Evolutionary conservation across 805 yeast genomes (phyloP).

Genomic region (Wickerhamiella domercqiae): DNA sequence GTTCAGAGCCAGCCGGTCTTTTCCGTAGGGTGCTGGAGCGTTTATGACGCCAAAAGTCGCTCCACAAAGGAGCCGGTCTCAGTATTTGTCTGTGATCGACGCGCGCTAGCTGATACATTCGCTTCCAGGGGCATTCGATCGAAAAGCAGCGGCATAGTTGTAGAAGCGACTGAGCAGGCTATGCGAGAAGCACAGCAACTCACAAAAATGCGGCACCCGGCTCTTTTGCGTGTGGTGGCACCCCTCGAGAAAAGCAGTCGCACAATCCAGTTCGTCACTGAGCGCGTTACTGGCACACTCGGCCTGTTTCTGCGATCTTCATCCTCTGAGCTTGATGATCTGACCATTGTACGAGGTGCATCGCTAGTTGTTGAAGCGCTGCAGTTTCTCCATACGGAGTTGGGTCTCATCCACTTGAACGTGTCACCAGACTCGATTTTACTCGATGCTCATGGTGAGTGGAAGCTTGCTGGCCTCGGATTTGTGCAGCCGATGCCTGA

Average conservation of each 20-base stretch:
- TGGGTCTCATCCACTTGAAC: slow-evolving; percentile 61
- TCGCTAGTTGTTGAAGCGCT: slow-evolving; percentile 64
- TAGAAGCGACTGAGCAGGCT: slow-evolving; percentile 51
- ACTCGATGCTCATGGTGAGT: slow-evolving; percentile 67
- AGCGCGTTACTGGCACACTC: slow-evolving; percentile 49
- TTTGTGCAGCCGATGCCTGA: slow-evolving; percentile 35
- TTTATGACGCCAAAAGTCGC: slow-evolving; percentile 66
- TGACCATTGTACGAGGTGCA: slow-evolving; percentile 65
- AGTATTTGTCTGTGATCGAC: slow-evolving; percentile 76
- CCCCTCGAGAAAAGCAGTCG: slow-evolving; percentile 77
- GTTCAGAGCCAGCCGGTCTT: slow-evolving; percentile 60
- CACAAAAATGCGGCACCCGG: slow-evolving; percentile 79
- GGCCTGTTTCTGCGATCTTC: slow-evolving; percentile 25
- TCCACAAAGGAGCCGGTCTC: slow-evolving; percentile 37
- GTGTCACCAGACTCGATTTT: slow-evolving; percentile 63
- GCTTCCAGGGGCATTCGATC: slow-evolving; percentile 34
- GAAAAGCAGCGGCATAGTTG: slow-evolving; percentile 31
- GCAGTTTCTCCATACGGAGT: slow-evolving; percentile 65
- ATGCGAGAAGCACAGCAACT: slow-evolving; percentile 54
- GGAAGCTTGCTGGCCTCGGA: slow-evolving; percentile 79
- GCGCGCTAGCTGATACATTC: slow-evolving; percentile 46
- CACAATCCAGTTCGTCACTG: slow-evolving; percentile 71
- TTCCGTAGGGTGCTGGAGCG: slow-evolving; percentile 66
- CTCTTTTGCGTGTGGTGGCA: slow-evolving; percentile 66
- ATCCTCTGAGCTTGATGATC: slow-evolving; percentile 35